A percentile compares a stretch with the other conserved stretches of the same genome.
These are phyloP conservation scores for Yamadazyma mexicana DNA, from an alignment of 1,139 yeast genomes.

Conservation along the genomic window DNA sequence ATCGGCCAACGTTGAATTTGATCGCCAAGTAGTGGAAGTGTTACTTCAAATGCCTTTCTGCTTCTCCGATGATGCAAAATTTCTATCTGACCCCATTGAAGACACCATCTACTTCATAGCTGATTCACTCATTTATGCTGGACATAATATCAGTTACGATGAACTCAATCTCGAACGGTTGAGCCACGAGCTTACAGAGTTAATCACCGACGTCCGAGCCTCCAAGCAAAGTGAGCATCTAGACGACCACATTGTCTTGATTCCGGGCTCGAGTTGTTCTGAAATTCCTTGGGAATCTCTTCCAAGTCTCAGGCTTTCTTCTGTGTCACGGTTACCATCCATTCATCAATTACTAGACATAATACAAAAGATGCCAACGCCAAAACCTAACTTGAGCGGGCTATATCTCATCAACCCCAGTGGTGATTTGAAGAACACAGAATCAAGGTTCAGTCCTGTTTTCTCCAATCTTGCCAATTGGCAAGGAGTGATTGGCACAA, in stretches of 20 bases:
- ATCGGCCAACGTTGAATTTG: constrained; percentile 3
- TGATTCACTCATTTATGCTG: constrained; percentile 61
- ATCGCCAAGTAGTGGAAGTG: neutral
- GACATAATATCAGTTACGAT: constrained; percentile 63
- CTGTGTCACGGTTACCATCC: constrained; percentile 80
- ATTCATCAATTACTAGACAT: constrained; percentile 45
- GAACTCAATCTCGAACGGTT: constrained; percentile 57
- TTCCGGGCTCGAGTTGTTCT: constrained; percentile 65
- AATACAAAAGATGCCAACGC: constrained; percentile 22
- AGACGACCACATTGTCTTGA: constrained; percentile 60
- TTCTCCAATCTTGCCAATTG: constrained; percentile 48
- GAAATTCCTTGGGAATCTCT: constrained; percentile 89
- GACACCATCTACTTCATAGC: constrained; percentile 65
- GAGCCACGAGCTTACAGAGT: constrained; percentile 43
- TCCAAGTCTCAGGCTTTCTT: constrained; percentile 48
- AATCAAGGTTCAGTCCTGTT: constrained; percentile 51
- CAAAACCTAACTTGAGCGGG: constrained; percentile 8
- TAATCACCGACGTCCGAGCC: constrained; percentile 16
- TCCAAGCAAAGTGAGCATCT: neutral
- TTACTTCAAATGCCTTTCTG: constrained; percentile 21
- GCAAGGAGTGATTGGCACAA: constrained; percentile 52
- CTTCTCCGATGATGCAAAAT: constrained; percentile 26
- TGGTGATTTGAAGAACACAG: constrained; percentile 72
- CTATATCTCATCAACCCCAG: constrained; percentile 75
- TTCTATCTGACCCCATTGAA: constrained; percentile 14